phyloP scores from a whole-genome alignment of 1,284 basidiomycete species.

The Golubevia pallescens region DNA sequence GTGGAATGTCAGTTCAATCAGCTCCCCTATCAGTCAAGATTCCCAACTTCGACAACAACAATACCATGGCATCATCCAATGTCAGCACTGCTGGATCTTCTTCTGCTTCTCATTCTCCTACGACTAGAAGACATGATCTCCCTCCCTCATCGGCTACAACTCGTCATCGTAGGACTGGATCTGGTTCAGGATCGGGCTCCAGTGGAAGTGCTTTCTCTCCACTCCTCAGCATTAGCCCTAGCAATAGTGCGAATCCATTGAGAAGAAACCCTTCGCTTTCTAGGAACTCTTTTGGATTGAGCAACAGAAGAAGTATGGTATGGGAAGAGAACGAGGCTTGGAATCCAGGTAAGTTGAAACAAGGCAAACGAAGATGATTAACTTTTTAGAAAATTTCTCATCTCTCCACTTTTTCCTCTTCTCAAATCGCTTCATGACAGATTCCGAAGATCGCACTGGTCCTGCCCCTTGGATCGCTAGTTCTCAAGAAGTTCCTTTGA shows the following conservation, averaged over 20 bases:
- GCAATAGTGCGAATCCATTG: background rate
- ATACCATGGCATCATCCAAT: constrained; percentile 17
- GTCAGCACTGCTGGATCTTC: constrained; percentile 18
- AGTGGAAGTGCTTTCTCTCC: constrained; percentile 34
- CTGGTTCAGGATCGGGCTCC: background rate
- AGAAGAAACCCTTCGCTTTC: background rate
- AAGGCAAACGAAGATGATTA: background rate
- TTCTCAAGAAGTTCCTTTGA: constrained; percentile 24
- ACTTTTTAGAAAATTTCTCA: background rate
- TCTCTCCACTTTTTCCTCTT: background rate
- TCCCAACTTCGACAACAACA: constrained; percentile 18
- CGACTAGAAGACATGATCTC: background rate
- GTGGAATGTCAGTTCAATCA: background rate
- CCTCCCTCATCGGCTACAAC: background rate
- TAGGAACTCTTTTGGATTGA: background rate
- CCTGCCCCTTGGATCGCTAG: constrained; percentile 51
- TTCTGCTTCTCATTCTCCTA: constrained; percentile 8
- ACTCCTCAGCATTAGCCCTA: constrained; percentile 10
- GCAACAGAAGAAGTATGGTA: background rate
- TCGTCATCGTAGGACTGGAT: background rate
- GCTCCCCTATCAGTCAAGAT: constrained; percentile 26
- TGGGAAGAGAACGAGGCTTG: background rate
- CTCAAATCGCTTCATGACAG: background rate
- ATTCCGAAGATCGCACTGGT: constrained; percentile 3
- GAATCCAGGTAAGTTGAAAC: background rate